A percentile compares a stretch with the other conserved stretches of the same genome.
Evolutionary conservation across 192 early-diverging fungal genomes (phyloP).

Genomic region (Backusella tuberculispora): DNA sequence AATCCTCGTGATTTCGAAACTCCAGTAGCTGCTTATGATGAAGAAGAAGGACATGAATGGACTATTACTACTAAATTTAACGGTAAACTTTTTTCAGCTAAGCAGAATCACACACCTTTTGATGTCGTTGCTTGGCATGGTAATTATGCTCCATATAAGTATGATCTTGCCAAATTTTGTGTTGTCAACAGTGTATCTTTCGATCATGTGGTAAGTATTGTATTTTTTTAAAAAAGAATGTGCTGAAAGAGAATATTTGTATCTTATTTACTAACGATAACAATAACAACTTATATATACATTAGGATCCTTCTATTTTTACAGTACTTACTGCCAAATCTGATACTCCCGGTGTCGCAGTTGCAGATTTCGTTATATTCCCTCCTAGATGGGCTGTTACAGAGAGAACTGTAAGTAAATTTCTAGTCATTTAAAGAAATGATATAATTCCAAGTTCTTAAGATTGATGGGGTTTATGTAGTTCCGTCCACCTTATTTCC

Average conservation of each 20-base stretch:
- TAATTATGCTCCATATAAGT: constrained; percentile 96
- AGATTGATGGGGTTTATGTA: constrained; percentile 17
- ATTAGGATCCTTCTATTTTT: constrained; percentile 92
- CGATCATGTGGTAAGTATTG: constrained; percentile 76
- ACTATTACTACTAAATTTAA: constrained; percentile 84
- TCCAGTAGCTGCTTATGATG: constrained; percentile 81
- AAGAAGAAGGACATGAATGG: constrained; percentile 59
- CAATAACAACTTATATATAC: constrained; percentile 31
- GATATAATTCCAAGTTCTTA: neutral
- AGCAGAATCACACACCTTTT: constrained; percentile 85
- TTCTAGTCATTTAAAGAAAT: constrained; percentile 3
- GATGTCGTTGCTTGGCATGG: constrained; percentile 99
- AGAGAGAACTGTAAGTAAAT: constrained; percentile 76
- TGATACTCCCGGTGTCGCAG: constrained; percentile 78
- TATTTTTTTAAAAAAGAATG: too few relatives aligned
- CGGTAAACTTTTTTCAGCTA: constrained; percentile 72
- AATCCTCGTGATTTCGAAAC: constrained; percentile 94
- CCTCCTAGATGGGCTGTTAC: constrained; percentile 94
- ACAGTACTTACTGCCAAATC: constrained; percentile 94
- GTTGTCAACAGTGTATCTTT: constrained; percentile 87
- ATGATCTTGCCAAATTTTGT: constrained; percentile 84
- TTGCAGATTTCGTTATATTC: constrained; percentile 97
- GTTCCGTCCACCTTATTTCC: constrained; percentile 95
- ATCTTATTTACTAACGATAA: neutral
- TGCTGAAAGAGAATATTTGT: too few relatives aligned